Conservation (phyloP, 2,329 filamentous ascomycete genomes). For the Apiospora saccharicola region DNA sequence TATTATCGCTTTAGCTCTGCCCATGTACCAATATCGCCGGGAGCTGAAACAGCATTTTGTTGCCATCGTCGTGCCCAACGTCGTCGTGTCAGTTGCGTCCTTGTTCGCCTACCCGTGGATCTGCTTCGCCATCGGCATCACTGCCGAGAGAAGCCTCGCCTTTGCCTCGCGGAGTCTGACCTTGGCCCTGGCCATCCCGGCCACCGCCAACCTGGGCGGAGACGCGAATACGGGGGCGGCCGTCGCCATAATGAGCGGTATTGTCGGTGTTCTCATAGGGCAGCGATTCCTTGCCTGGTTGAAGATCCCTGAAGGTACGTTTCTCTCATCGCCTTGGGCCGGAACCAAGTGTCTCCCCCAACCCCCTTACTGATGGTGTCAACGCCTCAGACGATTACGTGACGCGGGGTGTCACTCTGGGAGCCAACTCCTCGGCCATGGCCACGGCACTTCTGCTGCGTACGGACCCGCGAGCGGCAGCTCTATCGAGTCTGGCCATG, state of each 20-base stretch:
- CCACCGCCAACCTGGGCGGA: conserved; percentile 62
- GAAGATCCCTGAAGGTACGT: conserved; percentile 60
- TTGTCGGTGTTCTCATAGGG: conserved; percentile 65
- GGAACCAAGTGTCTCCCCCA: neutral
- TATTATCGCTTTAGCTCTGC: conserved; percentile 65
- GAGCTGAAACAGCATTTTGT: conserved; percentile 62
- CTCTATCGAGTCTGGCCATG: conserved; percentile 67
- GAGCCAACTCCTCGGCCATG: conserved; percentile 66
- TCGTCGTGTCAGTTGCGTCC: conserved; percentile 58
- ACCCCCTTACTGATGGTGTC: conserved; percentile 3
- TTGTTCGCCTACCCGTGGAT: conserved; percentile 65
- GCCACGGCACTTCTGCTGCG: conserved; percentile 63
- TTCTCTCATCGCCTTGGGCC: neutral
- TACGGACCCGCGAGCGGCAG: conserved; percentile 65
- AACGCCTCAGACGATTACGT: conserved; percentile 63
- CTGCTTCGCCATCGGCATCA: conserved; percentile 63
- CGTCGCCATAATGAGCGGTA: conserved; percentile 65
- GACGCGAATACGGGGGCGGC: conserved; percentile 64
- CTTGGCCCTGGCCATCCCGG: conserved; percentile 65
- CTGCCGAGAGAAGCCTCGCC: conserved; percentile 57
- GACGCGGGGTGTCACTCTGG: conserved; percentile 67
- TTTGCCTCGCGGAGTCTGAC: conserved; percentile 65
- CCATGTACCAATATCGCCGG: conserved; percentile 67
- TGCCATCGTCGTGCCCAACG: conserved; percentile 61
- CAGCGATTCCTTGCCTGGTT: conserved; percentile 55